phyloP scores from a whole-genome alignment of 371 early-diverging fungal species.

The Saksenaea oblongispora region DNA sequence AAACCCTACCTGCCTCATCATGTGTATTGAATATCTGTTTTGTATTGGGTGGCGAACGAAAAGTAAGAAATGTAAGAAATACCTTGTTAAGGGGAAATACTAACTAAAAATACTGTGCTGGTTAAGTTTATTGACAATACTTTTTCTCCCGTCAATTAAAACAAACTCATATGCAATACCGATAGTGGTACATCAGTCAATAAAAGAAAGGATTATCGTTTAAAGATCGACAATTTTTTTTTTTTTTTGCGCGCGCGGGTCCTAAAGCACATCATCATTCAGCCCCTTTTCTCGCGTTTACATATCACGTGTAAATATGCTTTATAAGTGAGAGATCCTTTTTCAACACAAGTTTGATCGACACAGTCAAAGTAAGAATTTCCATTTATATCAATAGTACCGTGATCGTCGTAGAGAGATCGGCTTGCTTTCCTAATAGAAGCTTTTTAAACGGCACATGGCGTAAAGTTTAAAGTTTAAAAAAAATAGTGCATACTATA shows the following conservation, averaged over 20 bases:
- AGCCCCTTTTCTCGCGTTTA: background rate
- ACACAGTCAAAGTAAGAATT: background rate
- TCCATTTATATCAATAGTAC: background rate
- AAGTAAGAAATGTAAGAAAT: background rate
- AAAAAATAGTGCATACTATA: background rate
- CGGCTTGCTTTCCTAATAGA: background rate
- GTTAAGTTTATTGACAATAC: background rate
- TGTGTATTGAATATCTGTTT: background rate
- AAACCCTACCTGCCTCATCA: background rate
- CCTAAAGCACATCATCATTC: background rate
- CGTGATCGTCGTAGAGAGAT: conserved; percentile 1
- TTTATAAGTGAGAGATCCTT: background rate
- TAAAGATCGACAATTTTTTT: background rate
- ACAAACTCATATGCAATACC: background rate
- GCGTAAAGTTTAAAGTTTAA: background rate
- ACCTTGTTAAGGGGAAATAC: background rate
- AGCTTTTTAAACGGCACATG: background rate
- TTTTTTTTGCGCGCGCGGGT: conserved; percentile 3
- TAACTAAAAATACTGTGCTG: background rate
- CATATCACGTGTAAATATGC: background rate
- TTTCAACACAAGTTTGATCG: background rate
- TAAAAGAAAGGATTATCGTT: background rate
- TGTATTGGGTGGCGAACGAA: background rate
- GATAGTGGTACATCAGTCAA: background rate
- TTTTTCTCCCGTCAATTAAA: background rate